Conservation (phyloP, 1,284 basidiomycete species). For the Trichosporon coremiiforme region DNA sequence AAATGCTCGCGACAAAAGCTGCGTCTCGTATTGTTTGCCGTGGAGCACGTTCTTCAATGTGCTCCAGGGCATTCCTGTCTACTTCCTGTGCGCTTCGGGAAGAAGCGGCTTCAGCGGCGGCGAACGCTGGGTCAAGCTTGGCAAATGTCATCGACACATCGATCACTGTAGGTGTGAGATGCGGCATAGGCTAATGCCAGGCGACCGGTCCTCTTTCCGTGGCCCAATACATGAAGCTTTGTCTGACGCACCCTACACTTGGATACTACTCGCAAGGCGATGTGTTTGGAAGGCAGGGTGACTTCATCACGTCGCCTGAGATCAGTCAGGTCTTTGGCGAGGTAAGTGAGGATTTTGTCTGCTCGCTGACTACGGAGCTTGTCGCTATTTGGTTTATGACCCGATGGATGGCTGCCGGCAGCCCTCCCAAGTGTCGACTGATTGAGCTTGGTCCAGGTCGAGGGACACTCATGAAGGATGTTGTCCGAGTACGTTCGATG, state of each 20-base stretch:
- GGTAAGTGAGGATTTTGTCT: conserved; percentile 59
- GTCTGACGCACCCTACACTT: conserved; percentile 78
- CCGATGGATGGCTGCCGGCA: conserved; percentile 69
- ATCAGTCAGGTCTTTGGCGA: conserved; percentile 97
- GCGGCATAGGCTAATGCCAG: conserved; percentile 56
- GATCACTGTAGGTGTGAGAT: conserved; percentile 12
- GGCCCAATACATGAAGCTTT: conserved; percentile 84
- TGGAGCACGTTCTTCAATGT: background rate
- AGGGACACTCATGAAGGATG: conserved; percentile 88
- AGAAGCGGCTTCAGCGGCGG: conserved; percentile 67
- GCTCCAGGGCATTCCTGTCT: background rate
- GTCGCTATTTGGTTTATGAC: conserved; percentile 82
- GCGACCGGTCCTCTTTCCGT: conserved; percentile 83
- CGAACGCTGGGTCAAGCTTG: conserved; percentile 21
- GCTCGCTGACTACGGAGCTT: conserved; percentile 61
- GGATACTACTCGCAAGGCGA: conserved; percentile 83
- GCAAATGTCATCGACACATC: conserved; percentile 28
- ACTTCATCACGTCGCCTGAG: conserved; percentile 96
- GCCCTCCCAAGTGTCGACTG: conserved; percentile 65
- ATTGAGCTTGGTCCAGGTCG: conserved; percentile 93
- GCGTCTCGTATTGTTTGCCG: background rate
- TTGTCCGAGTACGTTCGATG: conserved; percentile 69
- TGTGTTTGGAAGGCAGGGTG: conserved; percentile 83
- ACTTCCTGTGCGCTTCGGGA: conserved; percentile 48
- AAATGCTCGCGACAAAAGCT: background rate